Evolutionary conservation across 108 stramenopile species (phyloP).

Genomic region (Skeletonema costatum): DNA sequence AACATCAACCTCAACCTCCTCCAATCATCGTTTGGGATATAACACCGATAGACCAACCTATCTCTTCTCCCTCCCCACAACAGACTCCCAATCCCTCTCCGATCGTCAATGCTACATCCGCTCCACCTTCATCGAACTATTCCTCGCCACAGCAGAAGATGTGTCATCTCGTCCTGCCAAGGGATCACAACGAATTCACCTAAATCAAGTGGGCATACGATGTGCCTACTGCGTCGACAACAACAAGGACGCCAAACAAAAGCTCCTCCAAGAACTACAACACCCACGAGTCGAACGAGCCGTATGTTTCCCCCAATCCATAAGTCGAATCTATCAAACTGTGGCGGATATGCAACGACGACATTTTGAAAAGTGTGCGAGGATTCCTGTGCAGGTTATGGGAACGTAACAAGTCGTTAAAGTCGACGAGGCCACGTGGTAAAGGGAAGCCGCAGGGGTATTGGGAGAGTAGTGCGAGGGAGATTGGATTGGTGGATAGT

Average conservation of each 20-base stretch:
- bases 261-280: not conserved
- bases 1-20: not conserved
- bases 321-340: slow-evolving; percentile 78
- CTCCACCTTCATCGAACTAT: slow-evolving; percentile 80
- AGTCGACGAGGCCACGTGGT: slow-evolving; percentile 83
- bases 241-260: not conserved
- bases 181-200: slow-evolving; percentile 77
- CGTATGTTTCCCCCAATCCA: slow-evolving; percentile 76
- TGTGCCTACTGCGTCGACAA: slow-evolving; percentile 70
- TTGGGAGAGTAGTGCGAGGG: slow-evolving; percentile 82
- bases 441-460: slow-evolving; percentile 80
- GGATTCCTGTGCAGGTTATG: slow-evolving; percentile 66
- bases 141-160: slow-evolving; percentile 74
- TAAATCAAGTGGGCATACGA: slow-evolving; percentile 84
- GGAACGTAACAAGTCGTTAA: slow-evolving; percentile 74
- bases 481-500: slow-evolving; percentile 80
- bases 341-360: slow-evolving; percentile 89
- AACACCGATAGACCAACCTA: slow-evolving; percentile 51
- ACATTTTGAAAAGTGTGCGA: slow-evolving; percentile 83
- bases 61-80: slow-evolving; percentile 63
- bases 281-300: slow-evolving; percentile 87
- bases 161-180: slow-evolving; percentile 79
- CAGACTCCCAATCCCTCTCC: slow-evolving; percentile 73
- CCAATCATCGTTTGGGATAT: not conserved
- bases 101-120: slow-evolving; percentile 90